Evolutionary conservation across 2,329 filamentous ascomycete species (phyloP).

Genomic region (Periconia sp.): DNA sequence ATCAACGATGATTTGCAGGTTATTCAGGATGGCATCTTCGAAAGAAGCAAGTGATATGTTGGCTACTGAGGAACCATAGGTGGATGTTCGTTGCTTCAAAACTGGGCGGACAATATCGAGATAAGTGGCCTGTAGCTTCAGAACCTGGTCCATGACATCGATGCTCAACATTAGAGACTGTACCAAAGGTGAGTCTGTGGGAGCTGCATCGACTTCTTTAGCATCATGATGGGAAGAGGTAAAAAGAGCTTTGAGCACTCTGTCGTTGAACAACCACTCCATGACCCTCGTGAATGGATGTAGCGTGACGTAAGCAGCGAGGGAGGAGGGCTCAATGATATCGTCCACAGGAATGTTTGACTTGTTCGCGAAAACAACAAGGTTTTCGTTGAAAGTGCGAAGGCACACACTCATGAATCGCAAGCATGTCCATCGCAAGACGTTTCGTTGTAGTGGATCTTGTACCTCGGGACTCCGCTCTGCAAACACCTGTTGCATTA

Average conservation of each 20-base stretch:
- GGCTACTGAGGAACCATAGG: conserved; percentile 63
- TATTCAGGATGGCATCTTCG: conserved; percentile 85
- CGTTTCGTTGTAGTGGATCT: conserved; percentile 66
- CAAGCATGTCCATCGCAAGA: conserved; percentile 78
- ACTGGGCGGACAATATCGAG: conserved; percentile 82
- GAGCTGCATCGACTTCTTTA: conserved; percentile 69
- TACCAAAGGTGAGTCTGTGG: conserved; percentile 78
- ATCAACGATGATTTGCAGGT: conserved; percentile 76
- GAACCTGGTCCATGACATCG: conserved; percentile 77
- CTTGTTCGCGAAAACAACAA: conserved; percentile 81
- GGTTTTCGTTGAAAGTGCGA: conserved; percentile 87
- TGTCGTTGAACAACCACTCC: conserved; percentile 98
- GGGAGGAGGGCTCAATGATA: conserved; percentile 71
- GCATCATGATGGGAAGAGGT: conserved; percentile 75
- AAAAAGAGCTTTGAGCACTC: conserved; percentile 78
- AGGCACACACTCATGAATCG: conserved; percentile 81
- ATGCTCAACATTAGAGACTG: conserved; percentile 77
- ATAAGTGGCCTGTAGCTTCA: conserved; percentile 89
- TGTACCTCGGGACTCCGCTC: conserved; percentile 65
- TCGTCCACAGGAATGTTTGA: conserved; percentile 74
- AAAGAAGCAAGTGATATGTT: conserved; percentile 83
- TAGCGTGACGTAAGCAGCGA: conserved; percentile 78
- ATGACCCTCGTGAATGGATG: conserved; percentile 94
- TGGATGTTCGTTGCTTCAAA: conserved; percentile 66
- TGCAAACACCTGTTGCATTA: conserved; percentile 76